Evolutionary conservation across 2,329 filamentous ascomycete genomes (phyloP).

Genomic region (Sporothrix brunneoviolacea): DNA sequence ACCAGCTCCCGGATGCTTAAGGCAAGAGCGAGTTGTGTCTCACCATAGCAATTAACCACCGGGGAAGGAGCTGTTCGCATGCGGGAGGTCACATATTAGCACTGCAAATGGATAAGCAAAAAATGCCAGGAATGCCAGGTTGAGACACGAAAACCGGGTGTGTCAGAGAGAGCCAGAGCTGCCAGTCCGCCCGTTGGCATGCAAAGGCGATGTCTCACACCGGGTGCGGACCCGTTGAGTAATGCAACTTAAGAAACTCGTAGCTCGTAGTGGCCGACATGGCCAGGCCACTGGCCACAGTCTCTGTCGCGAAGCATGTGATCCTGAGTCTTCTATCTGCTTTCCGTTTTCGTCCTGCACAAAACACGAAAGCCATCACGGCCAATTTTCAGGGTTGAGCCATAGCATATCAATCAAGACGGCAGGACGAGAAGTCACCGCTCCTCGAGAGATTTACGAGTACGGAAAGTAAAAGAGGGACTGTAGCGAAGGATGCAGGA

Average conservation of each 20-base stretch:
- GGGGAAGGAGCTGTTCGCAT: background rate
- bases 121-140: background rate
- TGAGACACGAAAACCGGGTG: slow-evolving; percentile 1
- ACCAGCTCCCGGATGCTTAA: background rate
- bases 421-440: too few species aligned
- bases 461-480: too few species aligned
- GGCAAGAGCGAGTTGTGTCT: background rate
- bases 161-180: background rate
- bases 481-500: too few species aligned
- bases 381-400: too few species aligned
- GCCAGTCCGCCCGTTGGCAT: slow-evolving; percentile 2
- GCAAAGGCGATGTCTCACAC: slow-evolving; percentile 1
- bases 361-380: too few species aligned
- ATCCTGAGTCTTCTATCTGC: background rate
- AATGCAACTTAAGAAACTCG: too few species aligned
- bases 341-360: slow-evolving; percentile 4
- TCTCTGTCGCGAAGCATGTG: slow-evolving; percentile 1
- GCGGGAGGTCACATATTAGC: background rate
- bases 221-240: background rate
- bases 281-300: too few species aligned
- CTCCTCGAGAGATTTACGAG: too few species aligned
- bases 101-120: background rate
- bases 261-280: too few species aligned
- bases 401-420: too few species aligned
- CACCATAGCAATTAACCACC: background rate